phyloP scores from a whole-genome alignment of 176 grass and related monocot species.

The Dactylis glomerata region DNA sequence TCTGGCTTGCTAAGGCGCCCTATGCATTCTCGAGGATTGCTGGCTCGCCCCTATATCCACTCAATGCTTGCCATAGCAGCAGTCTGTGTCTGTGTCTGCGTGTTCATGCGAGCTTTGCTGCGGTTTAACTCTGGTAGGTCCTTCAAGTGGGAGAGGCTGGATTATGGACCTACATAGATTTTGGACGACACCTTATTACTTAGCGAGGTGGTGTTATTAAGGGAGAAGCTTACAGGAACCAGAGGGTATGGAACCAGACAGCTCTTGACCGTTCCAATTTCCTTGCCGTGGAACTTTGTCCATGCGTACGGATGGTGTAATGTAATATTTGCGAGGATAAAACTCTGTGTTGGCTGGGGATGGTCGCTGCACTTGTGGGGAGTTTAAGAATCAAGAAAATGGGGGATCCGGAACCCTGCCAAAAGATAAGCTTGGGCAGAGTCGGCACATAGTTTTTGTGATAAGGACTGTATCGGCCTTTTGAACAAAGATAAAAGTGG shows the following conservation, averaged over 20 bases:
- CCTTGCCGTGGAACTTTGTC: conserved; percentile 25
- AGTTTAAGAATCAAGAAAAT: neutral
- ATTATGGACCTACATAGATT: conserved; percentile 54
- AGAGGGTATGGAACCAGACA: conserved; percentile 2
- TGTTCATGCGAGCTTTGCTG: conserved; percentile 70
- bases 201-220: conserved; percentile 7
- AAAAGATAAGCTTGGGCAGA: conserved; percentile 26
- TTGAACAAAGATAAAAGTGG: conserved; percentile 11
- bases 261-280: neutral
- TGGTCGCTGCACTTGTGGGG: neutral
- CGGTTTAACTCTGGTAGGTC: conserved; percentile 61
- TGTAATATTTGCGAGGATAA: conserved; percentile 17
- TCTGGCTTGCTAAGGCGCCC: conserved; percentile 36
- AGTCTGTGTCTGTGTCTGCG: conserved; percentile 94
- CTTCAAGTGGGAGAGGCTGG: conserved; percentile 86
- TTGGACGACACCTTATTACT: neutral
- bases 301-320: neutral
- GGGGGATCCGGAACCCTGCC: neutral
- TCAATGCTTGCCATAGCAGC: conserved; percentile 96
- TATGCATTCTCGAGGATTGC: conserved; percentile 56
- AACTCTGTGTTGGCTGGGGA: neutral
- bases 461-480: neutral
- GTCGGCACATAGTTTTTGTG: conserved; percentile 21
- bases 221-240: conserved; percentile 12
- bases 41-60: conserved; percentile 74